phyloP scores from a whole-genome alignment of 164 flowering plant species.

The Umbilicus rupestris region DNA sequence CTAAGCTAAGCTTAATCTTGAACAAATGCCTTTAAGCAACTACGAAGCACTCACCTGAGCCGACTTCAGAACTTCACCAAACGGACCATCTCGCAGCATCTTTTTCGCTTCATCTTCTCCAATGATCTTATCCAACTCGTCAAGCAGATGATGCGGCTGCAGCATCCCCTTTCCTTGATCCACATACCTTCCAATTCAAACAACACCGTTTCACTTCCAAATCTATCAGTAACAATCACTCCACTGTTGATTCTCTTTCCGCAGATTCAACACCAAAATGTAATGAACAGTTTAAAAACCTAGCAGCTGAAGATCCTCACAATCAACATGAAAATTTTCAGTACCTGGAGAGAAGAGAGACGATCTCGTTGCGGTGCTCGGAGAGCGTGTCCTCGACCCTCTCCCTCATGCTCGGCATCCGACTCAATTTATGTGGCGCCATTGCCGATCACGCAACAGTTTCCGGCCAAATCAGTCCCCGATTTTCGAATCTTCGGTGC shows the following conservation, averaged over 20 bases:
- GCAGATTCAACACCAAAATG: not conserved
- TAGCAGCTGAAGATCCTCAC: slow-evolving; percentile 8
- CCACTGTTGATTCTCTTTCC: not conserved
- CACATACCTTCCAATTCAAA: slow-evolving; percentile 54
- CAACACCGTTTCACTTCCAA: not conserved
- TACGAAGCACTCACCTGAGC: slow-evolving; percentile 44
- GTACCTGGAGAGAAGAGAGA: slow-evolving; percentile 87
- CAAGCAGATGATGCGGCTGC: slow-evolving; percentile 74
- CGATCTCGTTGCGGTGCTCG: slow-evolving; percentile 79
- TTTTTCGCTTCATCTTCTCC: slow-evolving; percentile 30
- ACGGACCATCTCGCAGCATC: slow-evolving; percentile 45
- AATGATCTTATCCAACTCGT: slow-evolving; percentile 44
- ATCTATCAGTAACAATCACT: not conserved
- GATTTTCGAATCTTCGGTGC: not conserved
- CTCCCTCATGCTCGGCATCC: slow-evolving; percentile 60
- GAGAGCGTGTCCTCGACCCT: slow-evolving; percentile 83
- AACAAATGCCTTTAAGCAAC: no score
- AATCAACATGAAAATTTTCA: not conserved
- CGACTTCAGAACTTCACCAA: slow-evolving; percentile 57
- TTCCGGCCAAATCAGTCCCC: not conserved
- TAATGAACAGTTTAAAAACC: not conserved
- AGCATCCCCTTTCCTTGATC: slow-evolving; percentile 80
- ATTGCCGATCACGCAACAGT: slow-evolving; percentile 16
- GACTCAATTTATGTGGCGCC: slow-evolving; percentile 30
- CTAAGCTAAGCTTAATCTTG: no score